Conservation (phyloP, 441 rosid species). For the Codiaeum variegatum region DNA sequence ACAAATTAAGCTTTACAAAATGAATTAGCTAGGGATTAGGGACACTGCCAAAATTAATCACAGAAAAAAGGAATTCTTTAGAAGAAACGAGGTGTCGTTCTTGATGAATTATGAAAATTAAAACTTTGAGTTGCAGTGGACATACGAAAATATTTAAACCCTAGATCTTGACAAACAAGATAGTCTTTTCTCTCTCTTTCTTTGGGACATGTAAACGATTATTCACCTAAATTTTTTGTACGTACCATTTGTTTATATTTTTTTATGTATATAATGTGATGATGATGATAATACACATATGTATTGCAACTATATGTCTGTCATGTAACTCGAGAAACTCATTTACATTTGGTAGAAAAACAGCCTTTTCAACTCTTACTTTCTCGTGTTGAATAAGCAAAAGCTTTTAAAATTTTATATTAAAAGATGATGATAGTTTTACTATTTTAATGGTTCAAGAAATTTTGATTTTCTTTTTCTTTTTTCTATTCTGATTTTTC, state of each 20-base stretch:
- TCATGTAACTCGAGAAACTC: constrained; percentile 15
- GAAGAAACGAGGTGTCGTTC: constrained; percentile 28
- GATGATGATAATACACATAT: neutral
- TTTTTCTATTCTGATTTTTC: neutral
- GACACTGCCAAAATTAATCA: constrained; percentile 15
- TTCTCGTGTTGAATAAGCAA: neutral
- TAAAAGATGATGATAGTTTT: neutral
- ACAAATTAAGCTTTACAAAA: neutral
- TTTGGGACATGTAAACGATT: constrained; percentile 49
- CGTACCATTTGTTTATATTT: constrained; percentile 24
- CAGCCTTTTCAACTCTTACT: neutral
- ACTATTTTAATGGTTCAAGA: neutral
- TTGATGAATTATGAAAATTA: constrained; percentile 11
- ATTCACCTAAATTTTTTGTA: constrained; percentile 48
- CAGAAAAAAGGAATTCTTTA: constrained; percentile 16
- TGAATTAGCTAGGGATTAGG: constrained; percentile 22
- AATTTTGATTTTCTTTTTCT: neutral
- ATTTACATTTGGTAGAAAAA: neutral
- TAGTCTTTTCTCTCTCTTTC: constrained; percentile 28
- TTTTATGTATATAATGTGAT: neutral
- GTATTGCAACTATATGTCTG: constrained; percentile 13
- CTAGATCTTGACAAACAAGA: constrained; percentile 67
- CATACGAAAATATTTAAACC: constrained; percentile 41
- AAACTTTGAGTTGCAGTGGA: constrained; percentile 25
- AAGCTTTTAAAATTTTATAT: neutral